Percentiles rank a stretch among this genome's conserved stretches.
Conservation (phyloP, 148 eudicot species). For the Dysphania ambrosioides region DNA sequence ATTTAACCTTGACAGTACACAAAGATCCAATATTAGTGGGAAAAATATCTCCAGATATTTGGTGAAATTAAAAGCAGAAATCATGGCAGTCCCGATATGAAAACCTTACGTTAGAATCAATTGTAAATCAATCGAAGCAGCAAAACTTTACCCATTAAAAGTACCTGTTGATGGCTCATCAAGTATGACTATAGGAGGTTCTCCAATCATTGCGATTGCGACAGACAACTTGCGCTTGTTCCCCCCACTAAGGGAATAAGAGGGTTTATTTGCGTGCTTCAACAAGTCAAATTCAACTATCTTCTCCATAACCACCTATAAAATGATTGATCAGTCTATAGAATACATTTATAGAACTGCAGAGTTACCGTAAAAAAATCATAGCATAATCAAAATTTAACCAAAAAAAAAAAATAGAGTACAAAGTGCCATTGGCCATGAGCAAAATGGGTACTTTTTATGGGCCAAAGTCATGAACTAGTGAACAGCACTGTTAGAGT, state of each 20-base stretch:
- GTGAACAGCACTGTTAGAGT: background rate
- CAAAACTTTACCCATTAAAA: background rate
- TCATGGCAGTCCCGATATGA: background rate
- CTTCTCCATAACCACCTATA: conserved; percentile 83
- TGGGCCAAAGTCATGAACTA: background rate
- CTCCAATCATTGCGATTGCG: conserved; percentile 98
- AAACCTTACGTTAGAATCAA: background rate
- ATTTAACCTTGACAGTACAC: background rate
- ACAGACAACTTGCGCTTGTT: conserved; percentile 97
- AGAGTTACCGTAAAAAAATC: background rate
- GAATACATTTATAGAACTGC: background rate
- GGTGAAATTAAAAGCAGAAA: background rate
- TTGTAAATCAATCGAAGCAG: background rate
- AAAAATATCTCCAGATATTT: background rate
- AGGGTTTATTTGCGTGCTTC: conserved; percentile 82
- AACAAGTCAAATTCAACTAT: conserved; percentile 82
- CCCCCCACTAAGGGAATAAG: conserved; percentile 88
- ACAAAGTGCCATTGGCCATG: too few relatives aligned
- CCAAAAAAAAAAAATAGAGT: background rate
- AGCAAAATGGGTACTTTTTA: background rate
- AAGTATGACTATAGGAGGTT: conserved; percentile 93
- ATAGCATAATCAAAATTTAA: too few relatives aligned
- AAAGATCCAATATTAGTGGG: background rate
- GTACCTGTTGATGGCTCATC: conserved; percentile 98
- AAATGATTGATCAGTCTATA: conserved; percentile 13